These are phyloP conservation scores for Phaeotremella fagi DNA, from an alignment of 768 basidiomycete genomes.

Conservation along the genomic window DNA sequence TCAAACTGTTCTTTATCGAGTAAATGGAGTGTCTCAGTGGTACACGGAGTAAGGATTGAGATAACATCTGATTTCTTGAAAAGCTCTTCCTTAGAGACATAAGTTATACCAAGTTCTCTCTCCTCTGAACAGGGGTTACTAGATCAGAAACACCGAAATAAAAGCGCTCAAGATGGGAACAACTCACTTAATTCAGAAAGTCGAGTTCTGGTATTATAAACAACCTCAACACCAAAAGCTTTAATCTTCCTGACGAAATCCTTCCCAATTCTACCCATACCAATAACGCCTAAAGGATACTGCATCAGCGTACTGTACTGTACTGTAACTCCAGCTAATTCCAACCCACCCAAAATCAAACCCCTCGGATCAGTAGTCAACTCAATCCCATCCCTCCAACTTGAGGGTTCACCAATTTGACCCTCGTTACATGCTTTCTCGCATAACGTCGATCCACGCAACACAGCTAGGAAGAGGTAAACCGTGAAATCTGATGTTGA, in stretches of 20 bases:
- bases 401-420: not conserved
- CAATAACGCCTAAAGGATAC: constrained; percentile 17
- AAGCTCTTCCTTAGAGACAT: constrained; percentile 23
- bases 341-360: constrained; percentile 10
- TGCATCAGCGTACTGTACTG: constrained; percentile 9
- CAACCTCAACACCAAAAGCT: constrained; percentile 24
- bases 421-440: constrained; percentile 15
- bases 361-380: constrained; percentile 24
- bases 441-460: constrained; percentile 14
- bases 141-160: not conserved
- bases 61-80: constrained; percentile 18
- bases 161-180: too few species aligned
- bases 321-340: constrained; percentile 16
- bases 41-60: constrained; percentile 12
- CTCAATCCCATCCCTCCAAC: constrained; percentile 21
- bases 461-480: constrained; percentile 19
- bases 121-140: constrained; percentile 4
- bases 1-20: constrained; percentile 24
- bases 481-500: constrained; percentile 31
- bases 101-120: constrained; percentile 14
- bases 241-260: constrained; percentile 15
- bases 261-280: constrained; percentile 32
- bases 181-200: constrained; percentile 1
- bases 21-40: constrained; percentile 16
- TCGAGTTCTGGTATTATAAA: constrained; percentile 26